phyloP scores from a whole-genome alignment of 1,284 basidiomycete species.

The Cryptococcus sp. region DNA sequence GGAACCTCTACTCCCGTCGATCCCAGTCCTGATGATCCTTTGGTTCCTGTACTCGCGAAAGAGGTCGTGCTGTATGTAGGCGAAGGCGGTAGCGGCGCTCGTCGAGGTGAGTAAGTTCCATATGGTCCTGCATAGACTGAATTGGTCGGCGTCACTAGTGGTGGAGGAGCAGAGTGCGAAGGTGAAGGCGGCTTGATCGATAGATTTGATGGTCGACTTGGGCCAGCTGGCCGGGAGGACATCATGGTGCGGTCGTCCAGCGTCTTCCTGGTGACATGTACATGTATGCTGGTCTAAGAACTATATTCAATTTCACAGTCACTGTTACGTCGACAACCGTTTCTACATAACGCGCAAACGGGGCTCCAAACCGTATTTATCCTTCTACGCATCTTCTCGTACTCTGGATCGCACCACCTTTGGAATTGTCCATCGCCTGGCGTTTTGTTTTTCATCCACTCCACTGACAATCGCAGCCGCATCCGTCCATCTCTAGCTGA shows the following conservation, averaged over 20 bases:
- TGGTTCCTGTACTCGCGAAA: conserved; percentile 14
- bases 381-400: too few relatives aligned
- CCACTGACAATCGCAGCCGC: too few relatives aligned
- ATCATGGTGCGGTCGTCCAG: background rate
- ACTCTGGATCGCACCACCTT: too few relatives aligned
- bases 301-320: too few relatives aligned
- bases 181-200: background rate
- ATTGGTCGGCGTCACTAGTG: background rate
- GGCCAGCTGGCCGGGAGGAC: background rate
- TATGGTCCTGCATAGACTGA: background rate
- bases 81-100: conserved; percentile 32
- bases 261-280: too few relatives aligned
- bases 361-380: too few relatives aligned
- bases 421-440: too few relatives aligned
- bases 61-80: conserved; percentile 29
- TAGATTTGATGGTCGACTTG: background rate
- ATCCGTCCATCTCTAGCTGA: too few relatives aligned
- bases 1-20: conserved; percentile 4
- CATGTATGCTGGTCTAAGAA: too few relatives aligned
- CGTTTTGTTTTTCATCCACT: too few relatives aligned
- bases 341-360: too few relatives aligned
- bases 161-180: background rate
- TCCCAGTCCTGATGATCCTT: conserved; percentile 10
- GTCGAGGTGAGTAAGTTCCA: conserved; percentile 22
- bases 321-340: too few relatives aligned